Base-by-base conservation (phyloP, 2,329 filamentous ascomycete species). In the Fusarium musae region DNA sequence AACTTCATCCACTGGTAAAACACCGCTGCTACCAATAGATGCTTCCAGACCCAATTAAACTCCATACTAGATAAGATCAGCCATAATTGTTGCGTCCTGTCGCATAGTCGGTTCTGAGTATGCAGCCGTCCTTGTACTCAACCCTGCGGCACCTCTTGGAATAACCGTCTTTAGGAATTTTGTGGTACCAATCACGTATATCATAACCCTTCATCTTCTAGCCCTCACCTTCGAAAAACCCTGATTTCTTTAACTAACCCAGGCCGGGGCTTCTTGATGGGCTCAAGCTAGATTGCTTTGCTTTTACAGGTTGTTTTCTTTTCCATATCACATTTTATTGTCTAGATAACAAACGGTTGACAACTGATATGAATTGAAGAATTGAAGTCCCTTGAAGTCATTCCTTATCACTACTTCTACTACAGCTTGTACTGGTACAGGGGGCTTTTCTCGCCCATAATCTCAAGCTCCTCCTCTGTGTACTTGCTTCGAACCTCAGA, bases 381-480 rank as follows among this genome's bases (percentile, higher is more conserved):
- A 46, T 36, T 36, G 2, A 32, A 9, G 5, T n/a, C 4, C 1
- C 3, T 6, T 12, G 3, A 2, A 11, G 5, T 1, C 1, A 36
- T 17, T 19, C 15, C 2, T 13, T 16, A 9, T 7, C 3, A 4
- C 21, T 28, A 4, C 10, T 16, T 9, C 3, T 7, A 69, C 23
- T 7, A 69, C 21, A 69, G 23, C 39, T 69, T 69, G 10, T 46
- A 69, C 3, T 36, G 23, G 13, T 69, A 81, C 1, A 81, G 53
- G 0, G 81, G 81, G 32, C 77, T 80, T 19, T 70, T 63, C 26
- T 82, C 81, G 3, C 80, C 81, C 76, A 82, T 78, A 2, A 64
- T 54, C 39, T 78, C 76, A 7, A 82, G 69, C 63, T 82, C 73
- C 16, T 78, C 78, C 5, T 78, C 75, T 0, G 79, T 79, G 30